phyloP scores from a whole-genome alignment of 805 yeast genomes.

The Candida gorgasii region DNA sequence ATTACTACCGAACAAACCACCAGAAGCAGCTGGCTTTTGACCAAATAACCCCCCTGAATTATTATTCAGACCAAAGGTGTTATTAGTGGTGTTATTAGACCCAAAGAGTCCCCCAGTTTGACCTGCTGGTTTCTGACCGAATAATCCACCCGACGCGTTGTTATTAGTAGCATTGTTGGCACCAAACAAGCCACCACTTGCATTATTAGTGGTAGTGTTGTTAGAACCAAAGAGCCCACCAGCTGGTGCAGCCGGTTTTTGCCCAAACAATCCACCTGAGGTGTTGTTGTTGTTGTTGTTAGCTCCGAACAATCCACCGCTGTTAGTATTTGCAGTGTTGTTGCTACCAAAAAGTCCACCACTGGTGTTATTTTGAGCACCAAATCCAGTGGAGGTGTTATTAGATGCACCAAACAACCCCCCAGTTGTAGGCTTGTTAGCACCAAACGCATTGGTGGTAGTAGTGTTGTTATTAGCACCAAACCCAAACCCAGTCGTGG shows the following conservation, averaged over 20 bases:
- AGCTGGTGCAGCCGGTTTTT: slow-evolving; percentile 7
- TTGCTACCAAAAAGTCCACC: slow-evolving; percentile 25
- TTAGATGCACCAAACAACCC: slow-evolving; percentile 32
- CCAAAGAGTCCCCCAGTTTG: slow-evolving; percentile 17
- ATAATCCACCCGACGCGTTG: slow-evolving; percentile 43
- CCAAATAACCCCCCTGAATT: slow-evolving; percentile 28
- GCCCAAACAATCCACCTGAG: slow-evolving; percentile 25
- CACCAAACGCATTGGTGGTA: slow-evolving; percentile 23
- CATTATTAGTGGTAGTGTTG: slow-evolving; percentile 10
- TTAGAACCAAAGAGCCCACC: slow-evolving; percentile 39
- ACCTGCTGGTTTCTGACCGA: slow-evolving; percentile 36
- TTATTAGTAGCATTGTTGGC: slow-evolving; percentile 18
- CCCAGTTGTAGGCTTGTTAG: slow-evolving; percentile 26
- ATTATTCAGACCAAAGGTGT: slow-evolving; percentile 18
- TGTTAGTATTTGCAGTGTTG: slow-evolving; percentile 13
- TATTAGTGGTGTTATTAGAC: slow-evolving; percentile 13
- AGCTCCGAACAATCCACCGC: slow-evolving; percentile 21
- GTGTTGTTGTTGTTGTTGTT: slow-evolving; percentile 11
- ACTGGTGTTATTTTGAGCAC: slow-evolving; percentile 20
- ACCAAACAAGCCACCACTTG: slow-evolving; percentile 30
- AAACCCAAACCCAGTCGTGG: slow-evolving; percentile 25
- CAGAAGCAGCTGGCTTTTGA: slow-evolving; percentile 20
- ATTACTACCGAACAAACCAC: slow-evolving; percentile 26
- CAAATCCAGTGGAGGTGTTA: slow-evolving; percentile 20
- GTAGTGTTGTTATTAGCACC: slow-evolving; percentile 29